phyloP scores from a whole-genome alignment of 805 yeast species.

The Barnettozyma salicaria region DNA sequence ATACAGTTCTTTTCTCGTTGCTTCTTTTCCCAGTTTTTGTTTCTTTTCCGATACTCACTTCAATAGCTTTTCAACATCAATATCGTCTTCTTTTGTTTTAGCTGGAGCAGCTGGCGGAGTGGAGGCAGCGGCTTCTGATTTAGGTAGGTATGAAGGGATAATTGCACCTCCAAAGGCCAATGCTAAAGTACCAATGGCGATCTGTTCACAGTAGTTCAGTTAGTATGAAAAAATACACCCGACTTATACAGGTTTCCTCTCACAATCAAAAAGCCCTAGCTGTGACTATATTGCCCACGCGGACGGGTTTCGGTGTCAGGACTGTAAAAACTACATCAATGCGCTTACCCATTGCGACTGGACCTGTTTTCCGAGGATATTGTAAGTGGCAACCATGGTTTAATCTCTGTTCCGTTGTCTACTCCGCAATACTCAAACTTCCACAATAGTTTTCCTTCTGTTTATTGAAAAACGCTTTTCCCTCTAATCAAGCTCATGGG shows the following conservation, averaged over 20 bases:
- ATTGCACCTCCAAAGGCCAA: constrained; percentile 30
- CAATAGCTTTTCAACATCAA: constrained; percentile 31
- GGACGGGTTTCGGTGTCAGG: no score
- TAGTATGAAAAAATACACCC: neutral
- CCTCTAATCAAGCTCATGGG: neutral
- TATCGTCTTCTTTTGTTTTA: constrained; percentile 24
- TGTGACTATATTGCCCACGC: no score
- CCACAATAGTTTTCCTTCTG: no score
- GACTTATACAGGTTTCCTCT: neutral
- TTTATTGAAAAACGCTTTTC: neutral
- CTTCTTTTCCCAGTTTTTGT: no score
- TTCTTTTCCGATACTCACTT: constrained; percentile 24
- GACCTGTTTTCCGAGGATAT: constrained; percentile 25
- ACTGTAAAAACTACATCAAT: neutral
- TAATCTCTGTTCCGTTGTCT: neutral
- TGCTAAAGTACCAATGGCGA: constrained; percentile 28
- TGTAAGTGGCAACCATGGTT: constrained; percentile 26
- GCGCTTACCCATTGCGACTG: constrained; percentile 25
- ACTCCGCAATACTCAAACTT: neutral
- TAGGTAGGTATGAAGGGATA: constrained; percentile 19
- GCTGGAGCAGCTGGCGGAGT: constrained; percentile 25
- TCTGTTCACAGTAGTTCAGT: constrained; percentile 18
- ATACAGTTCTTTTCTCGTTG: no score
- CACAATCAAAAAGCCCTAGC: no score
- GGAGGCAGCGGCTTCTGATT: constrained; percentile 15